Conservation (phyloP, 2,329 filamentous ascomycete species). For the Fusarium nodosum region DNA sequence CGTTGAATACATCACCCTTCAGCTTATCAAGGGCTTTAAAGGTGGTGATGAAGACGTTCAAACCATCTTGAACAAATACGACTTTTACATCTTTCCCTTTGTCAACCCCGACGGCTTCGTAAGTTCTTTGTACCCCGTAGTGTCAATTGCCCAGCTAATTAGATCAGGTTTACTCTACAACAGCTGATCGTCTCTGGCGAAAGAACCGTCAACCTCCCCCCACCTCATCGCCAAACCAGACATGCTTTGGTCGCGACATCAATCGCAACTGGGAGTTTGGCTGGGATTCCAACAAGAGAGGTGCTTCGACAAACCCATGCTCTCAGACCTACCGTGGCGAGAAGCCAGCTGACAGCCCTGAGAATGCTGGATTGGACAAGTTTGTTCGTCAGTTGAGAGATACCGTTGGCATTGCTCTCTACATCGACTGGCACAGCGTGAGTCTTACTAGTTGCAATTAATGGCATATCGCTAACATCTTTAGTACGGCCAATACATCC, state of each 20-base stretch:
- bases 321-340: slow-evolving; percentile 60
- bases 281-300: slow-evolving; percentile 60
- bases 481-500: slow-evolving; percentile 60
- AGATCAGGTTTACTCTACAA: slow-evolving; percentile 59
- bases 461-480: not conserved
- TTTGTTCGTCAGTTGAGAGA: slow-evolving; percentile 52
- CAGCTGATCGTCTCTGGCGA: slow-evolving; percentile 63
- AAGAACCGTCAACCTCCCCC: slow-evolving; percentile 63
- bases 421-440: slow-evolving; percentile 61
- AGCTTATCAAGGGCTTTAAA: slow-evolving; percentile 60
- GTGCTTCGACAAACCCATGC: slow-evolving; percentile 64
- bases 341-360: slow-evolving; percentile 58
- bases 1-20: slow-evolving; percentile 63
- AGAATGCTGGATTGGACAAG: slow-evolving; percentile 61
- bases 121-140: not conserved
- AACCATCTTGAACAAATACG: slow-evolving; percentile 66
- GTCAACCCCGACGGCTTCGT: slow-evolving; percentile 62
- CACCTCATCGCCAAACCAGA: slow-evolving; percentile 37
- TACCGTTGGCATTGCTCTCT: slow-evolving; percentile 58
- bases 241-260: slow-evolving; percentile 65
- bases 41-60: slow-evolving; percentile 54
- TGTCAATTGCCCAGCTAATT: not conserved
- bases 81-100: slow-evolving; percentile 68
- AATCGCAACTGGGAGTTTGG: slow-evolving; percentile 68
- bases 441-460: not conserved